Conservation (phyloP, 2,329 filamentous ascomycete genomes). For the Calonectria hawksworthii region DNA sequence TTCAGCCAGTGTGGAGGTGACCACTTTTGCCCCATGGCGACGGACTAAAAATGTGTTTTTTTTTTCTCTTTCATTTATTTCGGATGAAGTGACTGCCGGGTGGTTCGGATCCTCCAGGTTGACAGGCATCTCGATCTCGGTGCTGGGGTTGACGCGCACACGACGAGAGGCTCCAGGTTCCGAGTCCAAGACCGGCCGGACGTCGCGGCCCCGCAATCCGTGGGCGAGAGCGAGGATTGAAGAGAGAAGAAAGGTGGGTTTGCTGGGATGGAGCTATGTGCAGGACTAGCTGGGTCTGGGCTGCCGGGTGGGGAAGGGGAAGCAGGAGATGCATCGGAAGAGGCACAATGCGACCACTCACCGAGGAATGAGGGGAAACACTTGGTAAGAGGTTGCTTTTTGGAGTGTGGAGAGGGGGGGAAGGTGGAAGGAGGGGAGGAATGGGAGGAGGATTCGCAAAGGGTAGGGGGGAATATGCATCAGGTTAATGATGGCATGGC, state of each 20-base stretch:
- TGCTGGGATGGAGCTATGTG: slow-evolving; percentile 20
- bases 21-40: neutral
- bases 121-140: slow-evolving; percentile 9
- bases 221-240: neutral
- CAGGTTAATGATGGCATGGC: neutral
- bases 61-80: neutral
- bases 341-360: slow-evolving; percentile 11
- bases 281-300: slow-evolving; percentile 26
- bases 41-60: neutral
- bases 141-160: neutral
- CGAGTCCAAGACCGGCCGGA: slow-evolving; percentile 16
- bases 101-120: neutral
- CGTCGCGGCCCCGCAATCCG: slow-evolving; percentile 38
- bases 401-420: neutral
- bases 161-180: neutral
- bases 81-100: neutral
- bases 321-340: slow-evolving; percentile 8
- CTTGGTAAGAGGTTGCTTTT: neutral
- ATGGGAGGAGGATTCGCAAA: neutral
- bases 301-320: slow-evolving; percentile 14
- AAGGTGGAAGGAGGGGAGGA: neutral
- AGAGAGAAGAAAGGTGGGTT: neutral
- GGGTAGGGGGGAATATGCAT: neutral
- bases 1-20: neutral
- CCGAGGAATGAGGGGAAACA: slow-evolving; percentile 8